Evolutionary conservation across 495 filamentous ascomycete species (phyloP), one percentile per base, ranked within the genome.

Genomic region (Penicillium pulvis): DNA sequence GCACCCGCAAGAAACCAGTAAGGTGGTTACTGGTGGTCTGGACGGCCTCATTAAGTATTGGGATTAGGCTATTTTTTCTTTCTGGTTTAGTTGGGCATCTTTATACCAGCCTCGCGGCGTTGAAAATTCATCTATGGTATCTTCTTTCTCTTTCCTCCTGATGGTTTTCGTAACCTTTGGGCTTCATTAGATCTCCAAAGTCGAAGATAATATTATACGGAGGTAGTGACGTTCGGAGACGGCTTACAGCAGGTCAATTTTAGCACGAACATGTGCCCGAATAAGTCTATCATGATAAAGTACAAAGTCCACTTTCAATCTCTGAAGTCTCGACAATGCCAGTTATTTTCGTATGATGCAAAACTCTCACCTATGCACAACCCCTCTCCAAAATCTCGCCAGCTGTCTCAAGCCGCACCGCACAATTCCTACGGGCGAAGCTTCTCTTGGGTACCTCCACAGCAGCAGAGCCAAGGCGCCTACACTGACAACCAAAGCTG

Each of bases 1-100:
- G 93, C 92, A 96, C 76, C 91, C 92, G 33, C 89, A 97, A 77
- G 95, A 98, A 80, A 93, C 87, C 7, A 92, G 88, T 69, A 96
- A 96, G 77, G 87, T 98, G 20, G 91, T 88, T 36, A 96, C 93
- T 36, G 94, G 91, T 28, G 94, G 91, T 4, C 74, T 95, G 73
- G 90, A 95, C 65, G 93, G 94, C 6, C 74, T 87, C 17, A 92
- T 98, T 60, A 92, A 88, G 72, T 94, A 93, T 75, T 98, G 94
- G 94, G 94, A 98, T 85, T 98, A 79, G 47, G 39, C 4, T 54
- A 9, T 39, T 52, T 11, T 17, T n/a, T 51, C 1, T 35, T 6
- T 41, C 41, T 52, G 16, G 31, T 17, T 52, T 52, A 24, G 19
- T 63, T 55, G 19, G 20, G 55, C 31, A 45, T 57, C n/a, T 55